These are phyloP conservation scores for Entamoeba invadens DNA, from an alignment of 208 protist species.

Conservation along the genomic window DNA sequence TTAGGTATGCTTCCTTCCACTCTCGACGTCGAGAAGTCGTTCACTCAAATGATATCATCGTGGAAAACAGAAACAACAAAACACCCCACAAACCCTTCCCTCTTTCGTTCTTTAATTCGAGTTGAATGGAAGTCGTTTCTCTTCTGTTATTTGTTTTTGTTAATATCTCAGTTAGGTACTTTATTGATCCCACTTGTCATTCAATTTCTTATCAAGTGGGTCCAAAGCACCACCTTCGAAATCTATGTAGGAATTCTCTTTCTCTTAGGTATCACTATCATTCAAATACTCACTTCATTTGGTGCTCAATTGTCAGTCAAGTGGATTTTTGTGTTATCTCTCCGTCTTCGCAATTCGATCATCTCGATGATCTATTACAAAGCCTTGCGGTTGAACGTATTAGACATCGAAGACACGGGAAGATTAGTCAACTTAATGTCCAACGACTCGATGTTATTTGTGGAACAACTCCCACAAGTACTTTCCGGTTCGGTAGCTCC, in stretches of 20 bases:
- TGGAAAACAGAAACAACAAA: not conserved
- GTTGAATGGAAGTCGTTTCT: not conserved
- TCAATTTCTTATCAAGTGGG: not conserved
- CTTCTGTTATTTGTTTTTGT: not conserved
- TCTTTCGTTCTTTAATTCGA: not conserved
- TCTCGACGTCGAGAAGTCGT: not conserved
- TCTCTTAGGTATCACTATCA: not conserved
- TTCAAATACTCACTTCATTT: not conserved
- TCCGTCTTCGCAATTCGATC: not conserved
- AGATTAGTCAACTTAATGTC: constrained; percentile 50
- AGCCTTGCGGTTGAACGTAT: not conserved
- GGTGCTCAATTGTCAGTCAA: not conserved
- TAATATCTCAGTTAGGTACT: not conserved
- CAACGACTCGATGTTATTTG: constrained; percentile 23
- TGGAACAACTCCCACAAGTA: constrained; percentile 19
- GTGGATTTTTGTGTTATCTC: not conserved
- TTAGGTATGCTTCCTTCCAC: not conserved
- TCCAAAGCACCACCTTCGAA: not conserved
- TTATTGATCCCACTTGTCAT: not conserved
- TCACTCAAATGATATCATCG: not conserved
- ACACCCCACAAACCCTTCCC: not conserved
- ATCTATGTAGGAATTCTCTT: not conserved
- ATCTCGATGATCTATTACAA: not conserved
- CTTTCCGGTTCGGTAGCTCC: constrained; percentile 32
- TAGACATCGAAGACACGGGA: constrained; percentile 12